Conservation (phyloP, 2,329 filamentous ascomycete species). For the Botryosphaeria dothidea region DNA sequence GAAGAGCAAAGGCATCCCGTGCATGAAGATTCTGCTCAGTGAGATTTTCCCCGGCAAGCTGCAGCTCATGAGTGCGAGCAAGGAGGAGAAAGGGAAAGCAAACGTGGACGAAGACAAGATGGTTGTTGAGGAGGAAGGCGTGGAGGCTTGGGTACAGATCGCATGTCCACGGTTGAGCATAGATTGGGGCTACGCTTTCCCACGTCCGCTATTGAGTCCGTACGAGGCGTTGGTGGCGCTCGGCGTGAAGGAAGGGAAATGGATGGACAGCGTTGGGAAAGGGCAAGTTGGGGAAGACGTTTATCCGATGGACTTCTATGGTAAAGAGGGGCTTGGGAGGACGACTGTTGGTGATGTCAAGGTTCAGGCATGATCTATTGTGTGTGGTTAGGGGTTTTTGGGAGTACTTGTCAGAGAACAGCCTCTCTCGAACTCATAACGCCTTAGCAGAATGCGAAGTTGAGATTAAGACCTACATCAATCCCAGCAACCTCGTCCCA, state of each 20-base stretch:
- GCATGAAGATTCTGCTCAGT: constrained; percentile 81
- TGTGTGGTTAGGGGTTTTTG: too few relatives aligned
- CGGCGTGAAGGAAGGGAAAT: constrained; percentile 67
- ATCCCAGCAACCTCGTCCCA: too few relatives aligned
- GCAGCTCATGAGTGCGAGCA: constrained; percentile 67
- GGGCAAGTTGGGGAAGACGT: constrained; percentile 53
- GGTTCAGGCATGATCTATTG: not conserved
- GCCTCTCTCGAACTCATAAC: too few relatives aligned
- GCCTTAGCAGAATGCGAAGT: too few relatives aligned
- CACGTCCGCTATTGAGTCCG: constrained; percentile 82
- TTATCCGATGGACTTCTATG: constrained; percentile 99
- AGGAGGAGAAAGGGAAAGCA: not conserved
- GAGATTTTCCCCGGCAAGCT: constrained; percentile 98
- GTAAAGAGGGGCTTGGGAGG: constrained; percentile 83
- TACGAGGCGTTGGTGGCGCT: constrained; percentile 95
- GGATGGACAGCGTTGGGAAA: constrained; percentile 56
- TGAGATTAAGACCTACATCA: too few relatives aligned
- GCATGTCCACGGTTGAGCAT: constrained; percentile 96
- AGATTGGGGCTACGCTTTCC: constrained; percentile 98
- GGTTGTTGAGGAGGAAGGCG: constrained; percentile 53
- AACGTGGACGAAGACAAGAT: constrained; percentile 48
- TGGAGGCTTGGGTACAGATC: constrained; percentile 98
- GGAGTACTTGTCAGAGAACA: too few relatives aligned
- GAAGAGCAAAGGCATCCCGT: constrained; percentile 70
- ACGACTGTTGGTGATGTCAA: constrained; percentile 51